Percentiles rank a stretch among this genome's conserved stretches.
These are phyloP conservation scores for Mycena sp. DNA, from an alignment of 1,284 basidiomycete genomes.

Conservation along the genomic window DNA sequence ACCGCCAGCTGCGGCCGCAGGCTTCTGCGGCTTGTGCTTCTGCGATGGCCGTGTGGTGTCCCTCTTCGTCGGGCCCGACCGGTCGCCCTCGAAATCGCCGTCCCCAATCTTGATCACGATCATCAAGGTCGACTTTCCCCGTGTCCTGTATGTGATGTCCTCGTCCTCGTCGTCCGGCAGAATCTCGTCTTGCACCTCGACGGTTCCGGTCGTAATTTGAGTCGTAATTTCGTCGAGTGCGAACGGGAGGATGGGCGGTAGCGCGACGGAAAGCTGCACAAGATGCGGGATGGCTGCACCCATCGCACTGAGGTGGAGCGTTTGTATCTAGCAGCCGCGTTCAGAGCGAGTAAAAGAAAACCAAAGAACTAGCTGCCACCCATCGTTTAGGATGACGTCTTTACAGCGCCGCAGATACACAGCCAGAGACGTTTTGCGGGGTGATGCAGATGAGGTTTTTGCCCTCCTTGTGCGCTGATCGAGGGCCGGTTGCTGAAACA, in stretches of 20 bases:
- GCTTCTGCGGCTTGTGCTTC: background rate
- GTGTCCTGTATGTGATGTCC: constrained; percentile 70
- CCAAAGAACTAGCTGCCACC: constrained; percentile 65
- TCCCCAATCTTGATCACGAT: constrained; percentile 70
- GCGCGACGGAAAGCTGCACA: constrained; percentile 73
- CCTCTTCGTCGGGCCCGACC: constrained; percentile 18
- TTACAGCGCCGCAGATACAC: constrained; percentile 85
- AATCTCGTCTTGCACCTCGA: constrained; percentile 83
- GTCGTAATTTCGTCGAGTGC: constrained; percentile 69
- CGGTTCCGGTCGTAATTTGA: constrained; percentile 78
- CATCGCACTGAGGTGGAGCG: constrained; percentile 82
- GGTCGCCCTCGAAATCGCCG: constrained; percentile 55
- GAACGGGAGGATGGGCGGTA: constrained; percentile 82
- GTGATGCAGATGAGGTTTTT: constrained; percentile 86
- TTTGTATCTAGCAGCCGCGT: constrained; percentile 64
- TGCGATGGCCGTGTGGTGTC: background rate
- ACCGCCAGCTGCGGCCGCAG: too few species aligned
- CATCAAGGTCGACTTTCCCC: constrained; percentile 73
- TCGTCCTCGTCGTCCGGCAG: constrained; percentile 80
- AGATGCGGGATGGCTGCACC: constrained; percentile 90
- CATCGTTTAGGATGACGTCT: constrained; percentile 78
- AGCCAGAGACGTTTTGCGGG: constrained; percentile 77
- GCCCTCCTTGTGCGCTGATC: constrained; percentile 77
- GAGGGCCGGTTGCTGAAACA: constrained; percentile 83
- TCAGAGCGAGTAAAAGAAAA: constrained; percentile 12